Base-by-base conservation (phyloP, 306 rosid species). In the Begonia loranthoides region DNA sequence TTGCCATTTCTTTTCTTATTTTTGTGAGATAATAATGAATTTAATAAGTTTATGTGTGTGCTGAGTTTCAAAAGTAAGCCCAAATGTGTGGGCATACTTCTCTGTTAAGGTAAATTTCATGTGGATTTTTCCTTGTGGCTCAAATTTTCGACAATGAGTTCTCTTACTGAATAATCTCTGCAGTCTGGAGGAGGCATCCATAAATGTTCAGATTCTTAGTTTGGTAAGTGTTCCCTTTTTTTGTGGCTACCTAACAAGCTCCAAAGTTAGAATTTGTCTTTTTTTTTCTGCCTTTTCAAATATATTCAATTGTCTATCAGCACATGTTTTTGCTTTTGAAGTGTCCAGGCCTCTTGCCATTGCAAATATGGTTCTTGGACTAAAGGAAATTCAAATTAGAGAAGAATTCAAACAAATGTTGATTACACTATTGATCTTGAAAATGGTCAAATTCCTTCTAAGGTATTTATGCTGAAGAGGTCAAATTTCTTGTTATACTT, bases 111-210 rank as follows among this genome's bases (percentile, higher is more conserved):
- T 82, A 82, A 53, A 47, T 41, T 13, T 39, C 63, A 17, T 50
- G 4, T 61, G 12, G 58, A 53, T 46, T 62, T 54, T 49, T 69
- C 61, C 34, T 15, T 9, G 53, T 15, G 45, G 58, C 65, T 52
- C 59, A 14, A 56, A 49, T 13, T 5, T 33, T 36, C 57, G 45
- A 51, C 54, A 49, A 49, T 60, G 49, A 60, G 33, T 10, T 60
- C 15, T 36, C 38, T 39, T 9, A 10, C 15, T 36, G 21, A 53
- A 21, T 61, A 54, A 78, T 55, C 60, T 70, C 53, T 80, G 79
- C 86, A 90, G 95, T 90, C 99, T 74, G 99, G 99, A 71, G 99
- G 99, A 64, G 99, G 99, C 58, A 90, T 90, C 60, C 99, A 90
- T 69, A 95, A 90, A 68, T 90, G 80, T 76, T 90, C 99, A 55